phyloP scores from a whole-genome alignment of 257 asterid genomes.

The Avicennia marina region DNA sequence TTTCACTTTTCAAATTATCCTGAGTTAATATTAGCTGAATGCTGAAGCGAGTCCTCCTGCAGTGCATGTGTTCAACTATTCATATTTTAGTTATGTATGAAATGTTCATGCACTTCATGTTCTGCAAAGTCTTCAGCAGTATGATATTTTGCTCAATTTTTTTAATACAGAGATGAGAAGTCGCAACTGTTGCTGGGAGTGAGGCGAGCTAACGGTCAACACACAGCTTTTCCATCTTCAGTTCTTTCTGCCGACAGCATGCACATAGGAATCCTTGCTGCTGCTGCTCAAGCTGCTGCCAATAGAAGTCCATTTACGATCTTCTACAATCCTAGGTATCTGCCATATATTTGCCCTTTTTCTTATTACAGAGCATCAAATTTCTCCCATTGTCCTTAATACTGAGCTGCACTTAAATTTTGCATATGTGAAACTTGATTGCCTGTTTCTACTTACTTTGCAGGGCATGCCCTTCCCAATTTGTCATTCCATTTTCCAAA shows the following conservation, averaged over 20 bases:
- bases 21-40: too few relatives aligned
- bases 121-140: too few relatives aligned
- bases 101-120: too few relatives aligned
- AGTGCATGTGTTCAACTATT: too few relatives aligned
- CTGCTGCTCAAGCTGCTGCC: constrained; percentile 92
- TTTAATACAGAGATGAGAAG: constrained; percentile 54
- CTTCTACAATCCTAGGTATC: constrained; percentile 80
- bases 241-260: constrained; percentile 88
- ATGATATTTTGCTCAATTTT: too few relatives aligned
- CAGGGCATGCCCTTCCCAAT: constrained; percentile 88
- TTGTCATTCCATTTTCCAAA: constrained; percentile 64
- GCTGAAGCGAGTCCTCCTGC: too few relatives aligned
- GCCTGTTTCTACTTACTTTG: too few relatives aligned
- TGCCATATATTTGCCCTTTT: not conserved
- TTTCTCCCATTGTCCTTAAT: too few relatives aligned
- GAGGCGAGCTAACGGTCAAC: constrained; percentile 83
- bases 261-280: constrained; percentile 92
- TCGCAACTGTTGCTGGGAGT: constrained; percentile 75
- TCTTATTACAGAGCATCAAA: too few relatives aligned
- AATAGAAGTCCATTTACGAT: constrained; percentile 67
- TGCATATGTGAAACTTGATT: not conserved
- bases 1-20: too few relatives aligned
- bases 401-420: too few relatives aligned
- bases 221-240: constrained; percentile 68
- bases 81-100: too few relatives aligned